These are phyloP conservation scores for Arabis hirsuta DNA, from an alignment of 345 rosid species.

Conservation along the genomic window DNA sequence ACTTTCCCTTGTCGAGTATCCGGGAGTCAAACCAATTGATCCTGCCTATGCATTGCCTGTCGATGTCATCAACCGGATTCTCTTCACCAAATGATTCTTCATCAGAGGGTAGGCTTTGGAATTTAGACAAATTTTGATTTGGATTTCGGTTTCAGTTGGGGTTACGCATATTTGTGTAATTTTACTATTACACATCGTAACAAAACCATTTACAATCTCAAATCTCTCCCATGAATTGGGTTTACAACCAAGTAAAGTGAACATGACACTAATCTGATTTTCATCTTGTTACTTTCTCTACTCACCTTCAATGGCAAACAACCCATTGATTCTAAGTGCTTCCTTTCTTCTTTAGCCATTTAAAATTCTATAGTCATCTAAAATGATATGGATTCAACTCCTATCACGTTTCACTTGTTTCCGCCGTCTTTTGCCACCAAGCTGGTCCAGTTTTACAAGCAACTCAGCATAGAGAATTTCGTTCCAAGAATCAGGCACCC, in stretches of 20 bases:
- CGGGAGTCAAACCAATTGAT: constrained; percentile 81
- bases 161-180: background rate
- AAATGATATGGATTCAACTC: constrained; percentile 4
- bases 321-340: background rate
- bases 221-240: constrained; percentile 12
- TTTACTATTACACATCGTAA: background rate
- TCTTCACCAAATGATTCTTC: constrained; percentile 46
- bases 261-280: constrained; percentile 12
- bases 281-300: constrained; percentile 21
- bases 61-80: constrained; percentile 65
- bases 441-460: constrained; percentile 53
- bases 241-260: constrained; percentile 20
- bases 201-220: constrained; percentile 31
- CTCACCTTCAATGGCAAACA: background rate
- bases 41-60: constrained; percentile 94
- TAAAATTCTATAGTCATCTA: constrained; percentile 6
- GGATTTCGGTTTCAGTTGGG: background rate
- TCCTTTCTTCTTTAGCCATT: background rate
- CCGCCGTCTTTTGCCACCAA: constrained; percentile 25
- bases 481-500: constrained; percentile 94
- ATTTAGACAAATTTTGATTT: background rate
- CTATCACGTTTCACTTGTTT: constrained; percentile 20
- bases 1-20: constrained; percentile 87
- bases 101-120: background rate
- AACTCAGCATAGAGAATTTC: constrained; percentile 83